These are phyloP conservation scores for Mrakiaceae sp. DNA, from an alignment of 1,284 basidiomycete species.

Conservation along the genomic window DNA sequence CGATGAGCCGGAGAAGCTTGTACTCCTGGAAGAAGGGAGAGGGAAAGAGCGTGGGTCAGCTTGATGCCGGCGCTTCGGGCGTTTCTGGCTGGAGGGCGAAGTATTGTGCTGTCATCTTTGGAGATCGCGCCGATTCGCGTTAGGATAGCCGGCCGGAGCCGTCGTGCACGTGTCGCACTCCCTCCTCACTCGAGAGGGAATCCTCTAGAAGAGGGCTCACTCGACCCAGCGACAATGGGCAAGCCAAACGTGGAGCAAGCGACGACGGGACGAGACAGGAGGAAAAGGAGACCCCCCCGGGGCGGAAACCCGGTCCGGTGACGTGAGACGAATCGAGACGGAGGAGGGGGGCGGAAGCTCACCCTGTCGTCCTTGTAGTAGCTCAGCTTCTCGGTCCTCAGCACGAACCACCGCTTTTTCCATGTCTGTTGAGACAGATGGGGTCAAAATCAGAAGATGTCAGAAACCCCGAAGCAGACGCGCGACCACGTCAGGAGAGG, in stretches of 20 bases:
- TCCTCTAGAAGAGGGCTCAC: too few species aligned
- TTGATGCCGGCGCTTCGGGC: too few species aligned
- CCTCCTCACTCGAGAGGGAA: too few species aligned
- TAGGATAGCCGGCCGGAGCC: too few species aligned
- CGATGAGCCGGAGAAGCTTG: conserved; percentile 77
- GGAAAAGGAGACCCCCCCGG: too few species aligned
- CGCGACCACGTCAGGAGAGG: background rate
- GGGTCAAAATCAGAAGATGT: too few species aligned
- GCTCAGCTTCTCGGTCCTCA: conserved; percentile 79
- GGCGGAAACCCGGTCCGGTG: background rate
- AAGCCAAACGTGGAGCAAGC: too few species aligned
- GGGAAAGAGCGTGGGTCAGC: conserved; percentile 7
- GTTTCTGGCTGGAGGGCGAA: too few species aligned
- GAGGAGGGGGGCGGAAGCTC: background rate
- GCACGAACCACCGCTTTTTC: conserved; percentile 98
- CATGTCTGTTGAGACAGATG: conserved; percentile 52
- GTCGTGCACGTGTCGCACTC: too few species aligned
- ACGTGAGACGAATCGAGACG: background rate
- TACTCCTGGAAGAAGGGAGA: conserved; percentile 49
- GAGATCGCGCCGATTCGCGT: background rate
- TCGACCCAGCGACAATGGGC: too few species aligned
- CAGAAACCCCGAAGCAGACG: too few species aligned
- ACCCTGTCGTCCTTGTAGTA: conserved; percentile 81
- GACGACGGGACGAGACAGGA: too few species aligned
- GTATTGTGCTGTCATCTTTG: background rate